Evolutionary conservation across 1,139 yeast genomes (phyloP), one percentile per base, ranked within the genome.

Genomic region (Suhomyces anneliseae): DNA sequence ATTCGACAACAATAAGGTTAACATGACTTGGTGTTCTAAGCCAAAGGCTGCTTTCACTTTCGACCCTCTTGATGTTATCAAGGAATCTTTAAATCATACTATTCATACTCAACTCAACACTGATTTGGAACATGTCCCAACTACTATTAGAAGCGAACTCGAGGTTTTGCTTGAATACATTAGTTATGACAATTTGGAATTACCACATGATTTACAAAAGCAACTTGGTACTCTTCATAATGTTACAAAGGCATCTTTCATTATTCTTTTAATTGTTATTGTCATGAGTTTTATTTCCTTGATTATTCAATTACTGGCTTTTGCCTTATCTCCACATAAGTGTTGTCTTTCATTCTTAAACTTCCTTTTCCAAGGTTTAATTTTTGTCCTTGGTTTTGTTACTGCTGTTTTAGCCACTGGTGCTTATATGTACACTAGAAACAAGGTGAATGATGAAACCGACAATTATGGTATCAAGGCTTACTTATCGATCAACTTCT

Each of bases 21-120:
- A 67, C 38, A 76, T 75, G 52, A 78, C 83, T 12, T 79, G 75
- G 69, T 87, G 92, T 67, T 77, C 83, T 7, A 53, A 63, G 15
- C 76, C 86, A 19, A 68, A 70, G 52, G 66, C 77, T 0, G 76
- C 76, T 46, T 82, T 66, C 58, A 59, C 64, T 36, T 73, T 87
- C 55, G 81, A 85, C 60, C 83, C 88, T 2, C 65, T 76, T 32
- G 62, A 65, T 3, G 59, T 85, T 34, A 54, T 84, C 47, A 72
- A 72, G 50, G 61, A 66, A 32, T 78, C 77, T 53, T 57, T 81
- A 42, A 67, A 67, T 40, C 53, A 60, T 41, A 61, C 69, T 42
- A 58, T 74, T 44, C 55, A 61, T 43, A 55, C 61, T 24, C 56
- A 59, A 27, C 59, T 61, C 32, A 74, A 70, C 0, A 48, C 56